A percentile compares a stretch with the other conserved stretches of the same genome.
These are phyloP conservation scores for Monosporascus cannonballus DNA, from an alignment of 2,329 filamentous ascomycete species.

Conservation along the genomic window DNA sequence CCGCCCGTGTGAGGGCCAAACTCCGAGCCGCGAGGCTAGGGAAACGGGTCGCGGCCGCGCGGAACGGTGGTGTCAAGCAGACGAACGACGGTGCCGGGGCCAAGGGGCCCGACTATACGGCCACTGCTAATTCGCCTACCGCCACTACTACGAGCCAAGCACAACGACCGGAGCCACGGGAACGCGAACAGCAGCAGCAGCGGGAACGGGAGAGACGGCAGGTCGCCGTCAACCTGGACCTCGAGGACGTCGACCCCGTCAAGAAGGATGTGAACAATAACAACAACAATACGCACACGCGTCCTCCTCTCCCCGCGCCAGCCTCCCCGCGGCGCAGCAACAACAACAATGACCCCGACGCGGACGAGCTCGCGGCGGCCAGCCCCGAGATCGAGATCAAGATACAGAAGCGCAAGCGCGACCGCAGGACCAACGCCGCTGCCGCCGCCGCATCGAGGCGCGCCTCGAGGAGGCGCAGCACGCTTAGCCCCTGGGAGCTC, in stretches of 20 bases:
- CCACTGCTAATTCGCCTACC: constrained; percentile 10
- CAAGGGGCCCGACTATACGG: constrained; percentile 22
- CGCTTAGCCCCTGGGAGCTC: constrained; percentile 69
- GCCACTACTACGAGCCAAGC: neutral
- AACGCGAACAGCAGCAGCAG: neutral
- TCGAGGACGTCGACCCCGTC: constrained; percentile 20
- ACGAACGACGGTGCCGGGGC: neutral
- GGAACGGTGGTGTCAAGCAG: neutral
- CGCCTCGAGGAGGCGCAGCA: constrained; percentile 63
- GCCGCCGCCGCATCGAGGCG: neutral
- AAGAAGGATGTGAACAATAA: constrained; percentile 11
- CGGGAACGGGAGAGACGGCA: neutral
- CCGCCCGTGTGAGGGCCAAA: constrained; percentile 57
- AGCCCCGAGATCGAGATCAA: constrained; percentile 8
- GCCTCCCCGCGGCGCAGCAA: neutral
- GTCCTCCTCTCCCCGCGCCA: neutral
- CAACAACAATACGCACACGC: constrained; percentile 1
- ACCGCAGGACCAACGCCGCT: constrained; percentile 43
- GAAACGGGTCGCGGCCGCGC: constrained; percentile 12
- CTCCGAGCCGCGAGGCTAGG: constrained; percentile 44
- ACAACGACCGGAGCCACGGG: neutral
- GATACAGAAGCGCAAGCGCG: constrained; percentile 43
- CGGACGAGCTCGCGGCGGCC: neutral
- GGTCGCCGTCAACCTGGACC: constrained; percentile 6
- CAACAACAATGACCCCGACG: constrained; percentile 1